Percentiles rank a stretch among this genome's conserved stretches.
Conservation (phyloP, 345 rosid species). For the Diplotaxis tenuifolia region DNA sequence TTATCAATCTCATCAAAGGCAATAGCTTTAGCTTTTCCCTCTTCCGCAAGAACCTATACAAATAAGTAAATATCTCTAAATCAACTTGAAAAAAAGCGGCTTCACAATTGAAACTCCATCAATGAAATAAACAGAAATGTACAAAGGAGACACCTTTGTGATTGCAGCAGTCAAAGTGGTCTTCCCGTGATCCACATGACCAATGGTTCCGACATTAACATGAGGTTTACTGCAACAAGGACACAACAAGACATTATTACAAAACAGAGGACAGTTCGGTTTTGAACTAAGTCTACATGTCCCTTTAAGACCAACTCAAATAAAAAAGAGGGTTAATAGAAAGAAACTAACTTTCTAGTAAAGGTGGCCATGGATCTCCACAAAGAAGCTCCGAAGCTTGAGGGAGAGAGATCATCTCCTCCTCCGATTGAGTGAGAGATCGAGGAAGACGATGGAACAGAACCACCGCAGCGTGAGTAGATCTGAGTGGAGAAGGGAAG, state of each 20-base stretch:
- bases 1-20: slow-evolving; percentile 99
- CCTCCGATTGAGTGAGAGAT: slow-evolving; percentile 35
- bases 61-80: background rate
- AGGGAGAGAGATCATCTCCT: slow-evolving; percentile 36
- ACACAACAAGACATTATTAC: background rate
- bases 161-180: slow-evolving; percentile 98
- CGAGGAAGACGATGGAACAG: slow-evolving; percentile 26
- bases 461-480: slow-evolving; percentile 37
- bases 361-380: slow-evolving; percentile 92
- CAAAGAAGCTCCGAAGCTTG: slow-evolving; percentile 32
- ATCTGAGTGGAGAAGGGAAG: slow-evolving; percentile 41
- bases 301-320: too few species aligned
- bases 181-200: slow-evolving; percentile 99
- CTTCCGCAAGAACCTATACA: slow-evolving; percentile 85
- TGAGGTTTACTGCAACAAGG: slow-evolving; percentile 71
- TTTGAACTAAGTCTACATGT: too few species aligned
- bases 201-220: slow-evolving; percentile 98
- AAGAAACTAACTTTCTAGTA: slow-evolving; percentile 59
- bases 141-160: slow-evolving; percentile 45
- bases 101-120: background rate
- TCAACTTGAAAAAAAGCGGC: background rate
- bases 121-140: background rate
- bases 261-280: background rate
- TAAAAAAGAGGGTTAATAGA: background rate
- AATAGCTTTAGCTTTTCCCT: slow-evolving; percentile 94